These are phyloP conservation scores for Phaeophleospora eucalypticola DNA, from an alignment of 2,329 filamentous ascomycete species.

Conservation along the genomic window DNA sequence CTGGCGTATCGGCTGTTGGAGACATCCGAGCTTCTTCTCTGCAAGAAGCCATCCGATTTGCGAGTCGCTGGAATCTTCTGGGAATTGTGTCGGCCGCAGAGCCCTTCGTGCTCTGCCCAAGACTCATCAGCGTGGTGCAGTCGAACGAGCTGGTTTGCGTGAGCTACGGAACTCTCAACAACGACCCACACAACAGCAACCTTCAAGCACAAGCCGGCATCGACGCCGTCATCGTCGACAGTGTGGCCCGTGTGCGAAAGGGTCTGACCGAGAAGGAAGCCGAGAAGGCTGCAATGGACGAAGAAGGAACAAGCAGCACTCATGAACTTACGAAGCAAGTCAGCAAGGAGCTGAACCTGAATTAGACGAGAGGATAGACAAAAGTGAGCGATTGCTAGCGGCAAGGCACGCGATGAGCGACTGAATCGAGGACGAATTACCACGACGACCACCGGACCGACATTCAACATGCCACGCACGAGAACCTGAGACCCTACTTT, in stretches of 20 bases:
- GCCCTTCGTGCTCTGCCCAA: slow-evolving; percentile 81
- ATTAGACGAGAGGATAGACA: not conserved
- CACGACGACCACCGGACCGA: not conserved
- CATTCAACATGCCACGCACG: not conserved
- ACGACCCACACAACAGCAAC: slow-evolving; percentile 80
- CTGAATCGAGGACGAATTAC: not conserved
- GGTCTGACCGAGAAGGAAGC: slow-evolving; percentile 60
- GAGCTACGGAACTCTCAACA: slow-evolving; percentile 88
- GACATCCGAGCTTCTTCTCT: slow-evolving; percentile 87
- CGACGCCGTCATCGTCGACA: slow-evolving; percentile 96
- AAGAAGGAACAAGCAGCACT: slow-evolving; percentile 1
- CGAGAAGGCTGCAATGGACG: slow-evolving; percentile 8
- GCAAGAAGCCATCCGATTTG: slow-evolving; percentile 93
- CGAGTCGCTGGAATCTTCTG: slow-evolving; percentile 87
- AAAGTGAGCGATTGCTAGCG: too few relatives aligned
- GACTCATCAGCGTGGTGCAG: slow-evolving; percentile 88
- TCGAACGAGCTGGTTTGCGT: slow-evolving; percentile 91
- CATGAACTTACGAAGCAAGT: not conserved
- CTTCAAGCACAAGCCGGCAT: slow-evolving; percentile 92
- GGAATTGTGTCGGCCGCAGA: slow-evolving; percentile 88
- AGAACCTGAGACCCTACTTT: too few relatives aligned
- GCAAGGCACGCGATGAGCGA: too few relatives aligned
- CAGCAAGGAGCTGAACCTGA: not conserved
- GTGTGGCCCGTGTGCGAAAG: slow-evolving; percentile 85
- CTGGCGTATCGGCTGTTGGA: slow-evolving; percentile 73